Percentiles rank a stretch among this genome's conserved stretches.
phyloP scores from a whole-genome alignment of 768 basidiomycete genomes.

The Melanogaster broomeanus region DNA sequence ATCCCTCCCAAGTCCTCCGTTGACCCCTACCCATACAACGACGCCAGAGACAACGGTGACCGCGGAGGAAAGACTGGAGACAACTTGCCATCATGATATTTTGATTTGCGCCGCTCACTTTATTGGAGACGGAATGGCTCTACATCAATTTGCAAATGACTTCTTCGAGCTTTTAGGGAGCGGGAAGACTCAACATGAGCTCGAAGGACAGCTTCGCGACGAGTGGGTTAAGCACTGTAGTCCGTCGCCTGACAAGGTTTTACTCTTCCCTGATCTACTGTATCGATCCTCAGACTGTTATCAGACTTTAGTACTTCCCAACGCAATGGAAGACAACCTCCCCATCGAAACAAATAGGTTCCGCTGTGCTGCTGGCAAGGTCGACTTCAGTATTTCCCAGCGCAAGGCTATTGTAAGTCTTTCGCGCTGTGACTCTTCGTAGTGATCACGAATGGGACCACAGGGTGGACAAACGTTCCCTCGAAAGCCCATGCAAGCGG shows the following conservation, averaged over 20 bases:
- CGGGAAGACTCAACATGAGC: constrained; percentile 27
- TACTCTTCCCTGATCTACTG: not conserved
- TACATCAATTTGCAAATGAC: constrained; percentile 81
- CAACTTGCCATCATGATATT: constrained; percentile 51
- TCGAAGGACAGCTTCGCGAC: constrained; percentile 29
- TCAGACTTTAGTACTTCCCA: constrained; percentile 37
- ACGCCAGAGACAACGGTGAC: not conserved
- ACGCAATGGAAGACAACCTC: constrained; percentile 53
- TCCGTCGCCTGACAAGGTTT: constrained; percentile 3
- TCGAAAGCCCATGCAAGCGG: constrained; percentile 40
- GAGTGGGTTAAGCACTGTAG: constrained; percentile 30
- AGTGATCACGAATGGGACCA: not conserved
- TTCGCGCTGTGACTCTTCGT: not conserved
- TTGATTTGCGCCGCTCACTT: constrained; percentile 80
- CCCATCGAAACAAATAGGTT: constrained; percentile 39
- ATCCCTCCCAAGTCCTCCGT: constrained; percentile 33
- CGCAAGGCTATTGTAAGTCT: constrained; percentile 34
- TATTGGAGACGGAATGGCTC: constrained; percentile 85
- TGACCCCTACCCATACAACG: constrained; percentile 28
- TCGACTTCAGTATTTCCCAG: constrained; percentile 60
- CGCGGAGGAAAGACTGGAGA: constrained; percentile 12
- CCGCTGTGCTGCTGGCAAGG: constrained; percentile 44
- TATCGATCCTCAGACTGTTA: constrained; percentile 16
- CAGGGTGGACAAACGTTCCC: constrained; percentile 80
- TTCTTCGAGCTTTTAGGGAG: constrained; percentile 65